Base-by-base conservation (phyloP, 805 yeast species). In the Spathaspora boniae region DNA sequence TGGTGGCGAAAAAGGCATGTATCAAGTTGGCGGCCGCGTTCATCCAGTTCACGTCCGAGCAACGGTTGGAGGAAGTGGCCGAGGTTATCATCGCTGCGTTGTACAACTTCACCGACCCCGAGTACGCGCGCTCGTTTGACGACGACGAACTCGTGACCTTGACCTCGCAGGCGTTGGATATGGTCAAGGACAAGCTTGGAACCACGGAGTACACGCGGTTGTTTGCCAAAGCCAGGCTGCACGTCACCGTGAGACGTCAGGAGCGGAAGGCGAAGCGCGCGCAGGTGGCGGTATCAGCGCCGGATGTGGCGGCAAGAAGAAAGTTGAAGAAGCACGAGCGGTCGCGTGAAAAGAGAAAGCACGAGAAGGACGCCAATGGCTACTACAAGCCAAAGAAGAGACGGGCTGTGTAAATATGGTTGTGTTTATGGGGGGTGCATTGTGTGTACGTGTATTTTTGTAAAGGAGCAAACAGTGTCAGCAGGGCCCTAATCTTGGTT, bases 181-280 rank as follows among this genome's bases (percentile, higher is more conserved):
- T 84, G 54, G 62, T 86, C 36, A 86, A 86, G 42, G 55, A 64
- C 12, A 83, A 80, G 48, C 52, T 91, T 31, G 93, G 96, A 7
- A 74, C 80, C 6, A 71, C 88, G 0, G 79, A 71, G 17, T 91
- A 82, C 52, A 73, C 86, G 9, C 56, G 64, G 15, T 60, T 76
- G 2, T 82, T 80, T 51, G 64, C 84, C 2, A 64, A 65, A 29
- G 93, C 87, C n/a, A 77, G 78, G 53, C 76, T 72, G 44, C 49
- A 50, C 12, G 81, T 89, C 16, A 61, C 58, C 19, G 64, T 65
- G 23, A 76, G 86, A 56, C 75, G 97, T 50, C 72, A 73, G 40
- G 94, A 86, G 32, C 77, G 97, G 59, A 78, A 72, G 53, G 74
- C 84, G 0, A 82, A 80, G 52, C 71, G 88, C 38, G 83, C 95